phyloP scores from a whole-genome alignment of 345 rosid species.

The thale cress (Arabidopsis thaliana) region TAIR10.1 NC_003070.9:10469001-10469500 shows the following conservation, averaged over 20 bases:
- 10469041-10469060: conserved; percentile 93
- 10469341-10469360: conserved; percentile 95
- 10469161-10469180: conserved; percentile 97
- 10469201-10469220: conserved; percentile 93
- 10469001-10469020: conserved; percentile 84
- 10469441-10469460: conserved; percentile 97
- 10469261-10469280: conserved; percentile 99
- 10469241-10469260: conserved; percentile 88
- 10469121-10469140: conserved; percentile 96
- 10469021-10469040: conserved; percentile 86
- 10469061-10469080: conserved; percentile 96
- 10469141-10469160: conserved; percentile 98
- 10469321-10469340: conserved; percentile 99
- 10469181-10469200: conserved; percentile 99
- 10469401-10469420: conserved; percentile 98
- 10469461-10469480: conserved; percentile 98
- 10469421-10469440: conserved; percentile 93
- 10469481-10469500: conserved; percentile 99
- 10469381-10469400: conserved; percentile 97
- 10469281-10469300: conserved; percentile 97
- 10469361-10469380: conserved; percentile 99
- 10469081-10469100: conserved; percentile 96
- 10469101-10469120: conserved; percentile 98
- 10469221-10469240: conserved; percentile 91
- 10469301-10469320: conserved; percentile 96